phyloP scores from a whole-genome alignment of 306 rosid species.

The Casuarina cunninghamiana region DNA sequence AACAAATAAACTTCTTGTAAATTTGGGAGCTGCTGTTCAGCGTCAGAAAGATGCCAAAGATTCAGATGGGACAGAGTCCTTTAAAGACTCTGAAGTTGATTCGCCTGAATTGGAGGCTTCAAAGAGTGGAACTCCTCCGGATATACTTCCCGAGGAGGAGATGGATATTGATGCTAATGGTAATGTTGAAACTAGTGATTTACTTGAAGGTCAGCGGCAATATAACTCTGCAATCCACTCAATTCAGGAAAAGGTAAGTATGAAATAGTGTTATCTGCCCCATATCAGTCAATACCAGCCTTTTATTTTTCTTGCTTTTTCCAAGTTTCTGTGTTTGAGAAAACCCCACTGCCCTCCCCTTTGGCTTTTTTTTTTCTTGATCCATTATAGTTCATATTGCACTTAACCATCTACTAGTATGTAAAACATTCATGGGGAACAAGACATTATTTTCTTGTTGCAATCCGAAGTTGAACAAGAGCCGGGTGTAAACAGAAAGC shows the following conservation, averaged over 20 bases:
- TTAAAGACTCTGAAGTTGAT: slow-evolving; percentile 85
- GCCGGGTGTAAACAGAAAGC: background rate
- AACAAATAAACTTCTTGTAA: slow-evolving; percentile 92
- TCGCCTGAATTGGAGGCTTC: slow-evolving; percentile 67
- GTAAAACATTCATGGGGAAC: background rate
- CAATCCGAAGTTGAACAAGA: background rate
- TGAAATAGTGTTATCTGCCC: background rate
- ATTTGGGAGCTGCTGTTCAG: slow-evolving; percentile 99
- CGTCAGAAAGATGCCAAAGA: slow-evolving; percentile 90
- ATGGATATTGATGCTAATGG: slow-evolving; percentile 72
- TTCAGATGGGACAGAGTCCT: slow-evolving; percentile 68
- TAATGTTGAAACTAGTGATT: slow-evolving; percentile 75
- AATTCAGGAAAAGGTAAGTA: slow-evolving; percentile 84
- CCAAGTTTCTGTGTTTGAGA: slow-evolving; percentile 1
- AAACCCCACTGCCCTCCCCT: background rate
- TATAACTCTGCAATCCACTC: slow-evolving; percentile 97
- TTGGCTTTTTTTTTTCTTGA: too few species aligned
- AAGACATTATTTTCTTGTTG: background rate
- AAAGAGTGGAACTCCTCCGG: slow-evolving; percentile 61
- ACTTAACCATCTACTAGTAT: background rate
- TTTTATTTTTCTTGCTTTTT: background rate
- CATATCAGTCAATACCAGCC: background rate
- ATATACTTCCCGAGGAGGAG: slow-evolving; percentile 70
- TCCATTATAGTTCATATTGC: background rate
- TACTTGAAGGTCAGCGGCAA: slow-evolving; percentile 98